Conservation (phyloP, 306 rosid species). For the Neltuma alba region DNA sequence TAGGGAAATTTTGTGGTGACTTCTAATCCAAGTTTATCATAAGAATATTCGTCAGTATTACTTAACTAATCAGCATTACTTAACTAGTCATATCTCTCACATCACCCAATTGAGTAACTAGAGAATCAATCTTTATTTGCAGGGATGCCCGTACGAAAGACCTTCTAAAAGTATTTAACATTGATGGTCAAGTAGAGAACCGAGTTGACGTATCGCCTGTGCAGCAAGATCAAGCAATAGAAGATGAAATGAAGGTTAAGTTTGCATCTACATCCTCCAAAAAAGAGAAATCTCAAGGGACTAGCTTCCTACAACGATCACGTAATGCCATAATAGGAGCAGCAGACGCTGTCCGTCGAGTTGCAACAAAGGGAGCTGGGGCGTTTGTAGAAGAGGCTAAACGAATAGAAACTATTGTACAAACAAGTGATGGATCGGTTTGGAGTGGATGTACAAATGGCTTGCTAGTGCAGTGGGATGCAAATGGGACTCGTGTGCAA, state of each 20-base stretch:
- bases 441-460: conserved; percentile 98
- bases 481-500: conserved; percentile 78
- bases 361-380: conserved; percentile 94
- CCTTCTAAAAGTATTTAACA: conserved; percentile 81
- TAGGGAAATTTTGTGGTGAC: neutral
- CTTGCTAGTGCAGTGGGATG: conserved; percentile 87
- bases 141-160: conserved; percentile 97
- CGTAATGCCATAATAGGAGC: conserved; percentile 84
- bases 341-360: conserved; percentile 96
- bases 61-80: too few relatives aligned
- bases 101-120: neutral
- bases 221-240: conserved; percentile 81
- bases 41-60: too few relatives aligned
- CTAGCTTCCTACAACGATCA: conserved; percentile 42
- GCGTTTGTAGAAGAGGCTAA: conserved; percentile 82
- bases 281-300: conserved; percentile 82
- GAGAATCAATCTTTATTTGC: conserved; percentile 4
- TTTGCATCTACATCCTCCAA: conserved; percentile 62
- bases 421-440: conserved; percentile 77
- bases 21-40: too few relatives aligned
- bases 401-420: conserved; percentile 76
- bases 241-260: conserved; percentile 87
- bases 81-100: too few relatives aligned
- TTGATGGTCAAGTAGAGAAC: conserved; percentile 87
- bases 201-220: conserved; percentile 73